These are phyloP conservation scores for Coemansia linderi DNA, from an alignment of 371 early-diverging fungal species.

Conservation along the genomic window DNA sequence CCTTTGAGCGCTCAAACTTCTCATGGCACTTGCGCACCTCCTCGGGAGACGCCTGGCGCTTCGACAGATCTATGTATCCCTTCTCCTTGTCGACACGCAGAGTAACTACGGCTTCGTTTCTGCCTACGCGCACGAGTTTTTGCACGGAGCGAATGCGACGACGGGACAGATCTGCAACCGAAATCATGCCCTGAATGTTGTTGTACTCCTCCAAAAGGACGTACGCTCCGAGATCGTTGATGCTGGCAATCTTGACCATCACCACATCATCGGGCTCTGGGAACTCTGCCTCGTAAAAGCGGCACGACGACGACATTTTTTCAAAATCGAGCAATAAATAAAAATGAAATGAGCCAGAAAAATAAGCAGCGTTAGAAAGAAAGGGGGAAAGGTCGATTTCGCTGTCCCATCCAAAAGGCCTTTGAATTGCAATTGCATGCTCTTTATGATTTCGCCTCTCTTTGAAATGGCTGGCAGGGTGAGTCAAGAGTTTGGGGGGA, in stretches of 20 bases:
- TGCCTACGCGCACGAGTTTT: slow-evolving; percentile 96
- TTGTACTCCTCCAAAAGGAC: slow-evolving; percentile 93
- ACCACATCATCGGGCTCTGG: slow-evolving; percentile 98
- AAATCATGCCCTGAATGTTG: slow-evolving; percentile 97
- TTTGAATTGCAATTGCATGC: too few species aligned
- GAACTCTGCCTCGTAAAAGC: slow-evolving; percentile 93
- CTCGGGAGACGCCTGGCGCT: slow-evolving; percentile 96
- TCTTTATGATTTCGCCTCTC: not conserved
- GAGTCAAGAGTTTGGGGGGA: not conserved
- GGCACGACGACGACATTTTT: slow-evolving; percentile 57
- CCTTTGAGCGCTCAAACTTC: slow-evolving; percentile 94
- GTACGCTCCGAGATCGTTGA: slow-evolving; percentile 93
- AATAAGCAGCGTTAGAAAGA: not conserved
- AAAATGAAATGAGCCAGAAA: slow-evolving; percentile 7
- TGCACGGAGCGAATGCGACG: slow-evolving; percentile 98
- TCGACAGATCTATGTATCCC: slow-evolving; percentile 99
- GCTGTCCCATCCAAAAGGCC: not conserved
- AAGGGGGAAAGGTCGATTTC: not conserved
- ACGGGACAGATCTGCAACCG: slow-evolving; percentile 93
- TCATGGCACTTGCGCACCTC: slow-evolving; percentile 95
- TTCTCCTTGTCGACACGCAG: slow-evolving; percentile 98
- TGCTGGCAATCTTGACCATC: slow-evolving; percentile 97
- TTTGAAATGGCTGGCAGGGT: not conserved
- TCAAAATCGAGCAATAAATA: not conserved
- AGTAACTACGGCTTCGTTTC: slow-evolving; percentile 96